phyloP scores from a whole-genome alignment of 345 rosid species.

The Acer campestre region DNA sequence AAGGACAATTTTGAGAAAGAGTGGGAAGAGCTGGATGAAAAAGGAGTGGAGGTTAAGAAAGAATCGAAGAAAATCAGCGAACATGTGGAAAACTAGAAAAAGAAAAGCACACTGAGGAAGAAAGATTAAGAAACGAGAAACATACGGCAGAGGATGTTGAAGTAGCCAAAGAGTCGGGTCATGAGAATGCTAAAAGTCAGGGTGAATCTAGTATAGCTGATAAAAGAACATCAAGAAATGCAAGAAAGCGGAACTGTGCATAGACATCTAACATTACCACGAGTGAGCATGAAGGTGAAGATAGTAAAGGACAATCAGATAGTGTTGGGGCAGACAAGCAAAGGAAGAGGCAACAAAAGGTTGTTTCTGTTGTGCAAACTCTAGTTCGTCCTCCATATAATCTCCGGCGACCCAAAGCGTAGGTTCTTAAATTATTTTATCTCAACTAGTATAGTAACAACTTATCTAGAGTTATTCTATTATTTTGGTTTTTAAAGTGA shows the following conservation, averaged over 20 bases:
- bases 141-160: conserved; percentile 57
- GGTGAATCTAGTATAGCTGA: conserved; percentile 60
- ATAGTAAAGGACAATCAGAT: conserved; percentile 69
- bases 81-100: conserved; percentile 65
- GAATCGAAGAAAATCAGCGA: conserved; percentile 49
- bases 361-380: conserved; percentile 38
- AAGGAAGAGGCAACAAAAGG: conserved; percentile 66
- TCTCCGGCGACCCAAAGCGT: conserved; percentile 40
- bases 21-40: conserved; percentile 92
- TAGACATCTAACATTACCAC: no score
- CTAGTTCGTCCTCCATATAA: conserved; percentile 29
- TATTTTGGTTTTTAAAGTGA: neutral
- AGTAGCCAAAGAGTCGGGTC: conserved; percentile 51
- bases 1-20: conserved; percentile 90
- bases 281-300: conserved; percentile 63
- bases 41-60: conserved; percentile 57
- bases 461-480: neutral
- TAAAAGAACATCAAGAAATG: conserved; percentile 49
- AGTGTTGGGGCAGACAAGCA: conserved; percentile 59
- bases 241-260: conserved; percentile 49
- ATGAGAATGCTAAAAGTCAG: conserved; percentile 45
- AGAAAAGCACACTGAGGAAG: conserved; percentile 60
- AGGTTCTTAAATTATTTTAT: conserved; percentile 25
- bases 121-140: conserved; percentile 63
- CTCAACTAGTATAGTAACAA: neutral